Evolutionary conservation across 1,284 basidiomycete species (phyloP).

Genomic region (Coniferiporia weirii): DNA sequence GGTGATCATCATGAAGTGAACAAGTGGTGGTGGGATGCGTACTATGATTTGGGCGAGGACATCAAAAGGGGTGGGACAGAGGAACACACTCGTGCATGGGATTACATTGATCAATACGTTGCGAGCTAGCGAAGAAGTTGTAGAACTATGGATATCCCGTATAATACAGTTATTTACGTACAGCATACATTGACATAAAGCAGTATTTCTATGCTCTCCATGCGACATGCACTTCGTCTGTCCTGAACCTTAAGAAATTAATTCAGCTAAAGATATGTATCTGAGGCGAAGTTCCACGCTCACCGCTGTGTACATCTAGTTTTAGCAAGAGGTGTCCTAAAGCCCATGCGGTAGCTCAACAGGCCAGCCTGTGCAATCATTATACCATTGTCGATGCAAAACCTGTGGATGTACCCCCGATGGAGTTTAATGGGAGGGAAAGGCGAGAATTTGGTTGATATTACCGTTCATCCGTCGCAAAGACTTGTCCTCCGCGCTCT

Average conservation of each 20-base stretch:
- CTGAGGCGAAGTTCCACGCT: conserved; percentile 13
- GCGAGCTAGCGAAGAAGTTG: conserved; percentile 7
- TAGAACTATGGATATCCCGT: neutral
- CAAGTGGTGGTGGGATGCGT: conserved; percentile 73
- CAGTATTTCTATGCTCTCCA: conserved; percentile 59
- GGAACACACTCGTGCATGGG: conserved; percentile 33
- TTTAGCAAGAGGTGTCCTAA: conserved; percentile 68
- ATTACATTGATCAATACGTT: conserved; percentile 8
- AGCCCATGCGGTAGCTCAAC: conserved; percentile 91
- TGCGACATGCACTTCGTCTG: conserved; percentile 84
- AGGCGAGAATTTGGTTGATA: conserved; percentile 1
- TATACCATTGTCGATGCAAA: conserved; percentile 99
- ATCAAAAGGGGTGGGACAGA: conserved; percentile 49
- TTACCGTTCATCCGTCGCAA: conserved; percentile 94
- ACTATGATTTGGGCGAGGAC: conserved; percentile 39
- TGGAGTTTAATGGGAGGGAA: conserved; percentile 10
- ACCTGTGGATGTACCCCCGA: conserved; percentile 44
- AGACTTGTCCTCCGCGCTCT: conserved; percentile 87
- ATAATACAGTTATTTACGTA: neutral
- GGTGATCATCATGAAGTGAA: conserved; percentile 47
- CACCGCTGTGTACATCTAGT: conserved; percentile 89
- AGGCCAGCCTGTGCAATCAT: conserved; percentile 99
- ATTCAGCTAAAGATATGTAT: conserved; percentile 12
- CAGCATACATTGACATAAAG: too few species aligned
- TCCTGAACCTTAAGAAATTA: conserved; percentile 64